Evolutionary conservation across 2,329 filamentous ascomycete genomes (phyloP).

Genomic region (Fusarium dimerum): DNA sequence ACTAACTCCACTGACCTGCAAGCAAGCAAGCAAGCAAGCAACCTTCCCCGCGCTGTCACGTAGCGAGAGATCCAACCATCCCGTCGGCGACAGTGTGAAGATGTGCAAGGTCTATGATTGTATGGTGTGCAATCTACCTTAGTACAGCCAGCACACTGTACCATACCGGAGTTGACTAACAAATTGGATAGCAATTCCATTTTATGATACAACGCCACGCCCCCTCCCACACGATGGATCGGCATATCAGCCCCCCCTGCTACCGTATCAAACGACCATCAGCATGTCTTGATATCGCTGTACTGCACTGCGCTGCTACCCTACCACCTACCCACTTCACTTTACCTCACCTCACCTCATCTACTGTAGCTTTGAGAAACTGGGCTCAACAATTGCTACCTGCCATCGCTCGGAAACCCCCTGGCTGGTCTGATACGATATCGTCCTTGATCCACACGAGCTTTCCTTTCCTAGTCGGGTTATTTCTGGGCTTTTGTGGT

Average conservation of each 20-base stretch:
- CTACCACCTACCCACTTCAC: slow-evolving; percentile 7
- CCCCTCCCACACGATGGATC: slow-evolving; percentile 6
- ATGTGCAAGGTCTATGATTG: not conserved
- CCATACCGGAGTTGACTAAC: not conserved
- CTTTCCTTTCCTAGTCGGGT: slow-evolving; percentile 10
- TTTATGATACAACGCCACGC: not conserved
- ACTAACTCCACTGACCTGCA: not conserved
- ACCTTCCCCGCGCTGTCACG: slow-evolving; percentile 20
- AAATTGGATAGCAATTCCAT: not conserved
- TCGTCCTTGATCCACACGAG: slow-evolving; percentile 4
- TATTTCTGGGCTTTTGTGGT: slow-evolving; percentile 24
- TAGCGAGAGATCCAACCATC: slow-evolving; percentile 4
- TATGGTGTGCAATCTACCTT: too few relatives aligned
- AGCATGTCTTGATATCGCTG: not conserved
- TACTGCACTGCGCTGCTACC: not conserved
- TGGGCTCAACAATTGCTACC: slow-evolving; percentile 13
- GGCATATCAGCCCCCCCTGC: slow-evolving; percentile 3
- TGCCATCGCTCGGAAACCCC: slow-evolving; percentile 19
- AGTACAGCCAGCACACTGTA: too few relatives aligned
- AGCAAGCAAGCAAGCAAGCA: not conserved
- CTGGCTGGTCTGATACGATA: slow-evolving; percentile 13
- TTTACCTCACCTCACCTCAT: slow-evolving; percentile 11
- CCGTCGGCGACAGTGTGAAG: not conserved
- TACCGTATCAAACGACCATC: not conserved
- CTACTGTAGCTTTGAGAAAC: slow-evolving; percentile 5